Evolutionary conservation across 1,139 yeast species (phyloP), one percentile per base, ranked within the genome.

Genomic region (Protomyces arabidopsidicola): DNA sequence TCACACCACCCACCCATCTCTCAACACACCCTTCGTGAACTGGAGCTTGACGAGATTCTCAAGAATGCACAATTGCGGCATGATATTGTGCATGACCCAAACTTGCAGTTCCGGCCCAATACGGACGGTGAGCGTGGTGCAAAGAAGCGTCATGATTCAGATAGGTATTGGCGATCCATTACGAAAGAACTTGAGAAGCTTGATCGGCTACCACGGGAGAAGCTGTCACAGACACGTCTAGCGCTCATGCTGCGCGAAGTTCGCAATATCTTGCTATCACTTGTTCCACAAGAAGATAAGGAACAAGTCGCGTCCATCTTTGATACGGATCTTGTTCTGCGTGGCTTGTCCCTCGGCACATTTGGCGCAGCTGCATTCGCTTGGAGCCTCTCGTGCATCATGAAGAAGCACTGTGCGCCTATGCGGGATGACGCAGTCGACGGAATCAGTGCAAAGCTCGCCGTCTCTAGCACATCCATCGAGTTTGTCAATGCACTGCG

Each of bases 51-150:
- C 68, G 97, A 90, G 72, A 90, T 93, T 65, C 80, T 91, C 71
- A 88, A 88, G 73, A 91, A 91, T 75, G 97, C 97, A 8, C 97
- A 90, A 75, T 79, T 91, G 66, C 83, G 98, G 68, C 98, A 91
- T 74, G 98, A 91, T 73, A 89, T 91, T 65, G 81, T 90, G 34
- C 91, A 91, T 73, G 97, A 91, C 76, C 96, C 97, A 18, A 90
- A 88, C 72, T 80, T 91, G 66, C 97, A 90, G 77, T 90, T 90
- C 75, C 81, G 97, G 70, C 97, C 97, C 51, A 88, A 91, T 73
- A 78, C 90, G 70, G 96, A 90, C 74, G 96, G 97, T 60, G 96
- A 89, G 75, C 79, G 96, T 64, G 97, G 96, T 45, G 80, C 84
- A 69, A 81, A 90, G 67, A 89, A 90, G 79, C 86, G 86, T 74